Evolutionary conservation across 164 flowering plant species (phyloP).

Genomic region (Magnolia changhungtana): DNA sequence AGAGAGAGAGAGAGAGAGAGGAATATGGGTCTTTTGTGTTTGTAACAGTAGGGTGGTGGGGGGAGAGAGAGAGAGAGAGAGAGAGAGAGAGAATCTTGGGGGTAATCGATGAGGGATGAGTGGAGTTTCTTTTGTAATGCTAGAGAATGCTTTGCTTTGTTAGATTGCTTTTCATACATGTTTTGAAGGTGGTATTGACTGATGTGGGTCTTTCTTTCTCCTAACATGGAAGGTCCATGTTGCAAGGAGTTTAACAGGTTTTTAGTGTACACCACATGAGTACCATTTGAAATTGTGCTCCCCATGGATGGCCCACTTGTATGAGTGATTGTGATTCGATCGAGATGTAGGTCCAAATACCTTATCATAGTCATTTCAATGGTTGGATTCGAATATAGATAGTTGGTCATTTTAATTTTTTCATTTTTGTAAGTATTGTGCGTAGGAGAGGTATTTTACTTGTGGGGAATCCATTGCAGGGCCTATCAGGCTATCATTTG

Average conservation of each 20-base stretch:
- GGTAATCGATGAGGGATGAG: conserved; percentile 44
- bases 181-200: not conserved
- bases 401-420: too few species aligned
- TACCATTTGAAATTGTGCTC: too few species aligned
- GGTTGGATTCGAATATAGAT: too few species aligned
- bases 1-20: conserved; percentile 2
- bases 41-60: conserved; percentile 15
- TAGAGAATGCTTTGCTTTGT: conserved; percentile 6
- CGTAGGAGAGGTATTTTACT: too few species aligned
- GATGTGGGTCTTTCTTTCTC: not conserved
- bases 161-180: conserved; percentile 2
- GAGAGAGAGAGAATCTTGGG: conserved; percentile 1
- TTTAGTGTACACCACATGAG: not conserved
- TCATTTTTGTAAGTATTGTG: too few species aligned
- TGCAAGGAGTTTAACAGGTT: conserved; percentile 16
- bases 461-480: too few species aligned
- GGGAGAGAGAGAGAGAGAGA: conserved; percentile 13
- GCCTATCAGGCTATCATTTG: too few species aligned
- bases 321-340: too few species aligned
- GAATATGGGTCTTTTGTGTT: conserved; percentile 24
- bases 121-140: conserved; percentile 17
- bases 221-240: not conserved
- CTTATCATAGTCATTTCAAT: too few species aligned
- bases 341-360: too few species aligned
- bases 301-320: too few species aligned